Evolutionary conservation across 2,329 filamentous ascomycete species (phyloP), one percentile per base, ranked within the genome.

Genomic region (Aspergillus sp.): DNA sequence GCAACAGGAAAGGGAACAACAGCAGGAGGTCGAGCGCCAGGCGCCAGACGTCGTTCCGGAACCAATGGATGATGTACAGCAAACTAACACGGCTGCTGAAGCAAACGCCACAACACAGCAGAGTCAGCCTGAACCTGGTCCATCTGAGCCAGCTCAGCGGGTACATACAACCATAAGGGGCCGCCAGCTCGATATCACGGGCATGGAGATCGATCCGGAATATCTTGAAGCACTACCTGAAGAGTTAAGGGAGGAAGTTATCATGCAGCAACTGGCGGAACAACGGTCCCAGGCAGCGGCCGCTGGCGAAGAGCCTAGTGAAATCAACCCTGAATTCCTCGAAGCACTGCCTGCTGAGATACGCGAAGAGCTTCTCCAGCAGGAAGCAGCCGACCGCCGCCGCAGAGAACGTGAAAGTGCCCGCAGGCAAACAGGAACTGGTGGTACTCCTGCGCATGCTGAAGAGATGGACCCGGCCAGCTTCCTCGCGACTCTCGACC

Each of bases 211-310:
- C 69, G 95, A 99, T 73, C 87, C 91, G 17, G 93, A 96, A 60
- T 99, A 97, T 77, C 86, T 99, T 7, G 92, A 95, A 62, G 96
- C 94, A n/a, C 81, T 99, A n/a, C 95, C 95, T 0, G 95, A 99
- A 69, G 96, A 99, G 64, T 89, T 98, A 73, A 87, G 95, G 50
- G 94, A 98, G 76, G 95, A 99, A 74, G 95, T 99, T 53, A 91
- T 99, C 66, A 92, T 96, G 75, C 89, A 93, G 64, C 93, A 96
- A 62, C 86, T 97, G 65, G 92, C 91, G 56, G 89, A 92, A 66
- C 87, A 94, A 67, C 88, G 94, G 65, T 90, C 90, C 7, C 88
- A 95, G 75, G 91, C 92, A 77, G 89, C 74, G 23, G 85, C 81
- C 79, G 84, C 86, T 28, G 86, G 87, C 19, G 91, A 93, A 62